A percentile compares a stretch with the other conserved stretches of the same genome.
phyloP scores from a whole-genome alignment of 2,329 filamentous ascomycete species.

The Ceratocystis harringtonii region DNA sequence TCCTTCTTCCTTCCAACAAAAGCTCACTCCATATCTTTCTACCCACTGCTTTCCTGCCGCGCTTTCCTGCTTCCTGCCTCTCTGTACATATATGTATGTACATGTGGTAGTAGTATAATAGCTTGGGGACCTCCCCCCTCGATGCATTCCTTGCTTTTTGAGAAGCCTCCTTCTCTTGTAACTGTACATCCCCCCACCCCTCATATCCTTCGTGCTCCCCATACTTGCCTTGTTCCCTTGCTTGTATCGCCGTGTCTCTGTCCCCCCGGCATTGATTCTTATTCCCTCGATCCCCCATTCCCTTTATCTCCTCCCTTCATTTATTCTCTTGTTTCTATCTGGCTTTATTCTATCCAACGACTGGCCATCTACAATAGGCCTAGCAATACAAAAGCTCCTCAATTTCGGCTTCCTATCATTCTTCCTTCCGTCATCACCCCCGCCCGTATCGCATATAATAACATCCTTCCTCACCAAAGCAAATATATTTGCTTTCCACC shows the following conservation, averaged over 20 bases:
- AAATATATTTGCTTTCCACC: neutral
- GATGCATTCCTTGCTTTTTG: neutral
- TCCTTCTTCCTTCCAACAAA: neutral
- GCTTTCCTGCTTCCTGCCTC: neutral
- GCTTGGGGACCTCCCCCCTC: neutral
- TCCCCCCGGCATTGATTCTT: neutral
- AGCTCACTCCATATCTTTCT: neutral
- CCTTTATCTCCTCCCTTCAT: neutral
- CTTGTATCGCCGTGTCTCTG: neutral
- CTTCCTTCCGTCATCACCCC: neutral
- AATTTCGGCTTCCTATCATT: neutral
- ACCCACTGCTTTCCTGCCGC: neutral
- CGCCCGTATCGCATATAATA: neutral
- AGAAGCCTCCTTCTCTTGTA: neutral
- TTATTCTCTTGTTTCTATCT: neutral
- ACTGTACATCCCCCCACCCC: neutral
- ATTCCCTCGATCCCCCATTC: neutral
- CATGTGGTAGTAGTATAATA: neutral
- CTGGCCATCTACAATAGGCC: neutral
- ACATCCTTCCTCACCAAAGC: neutral
- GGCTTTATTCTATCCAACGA: neutral
- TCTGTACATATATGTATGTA: neutral
- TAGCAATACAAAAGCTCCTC: neutral
- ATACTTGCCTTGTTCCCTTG: neutral
- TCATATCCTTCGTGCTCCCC: too few species aligned